Conservation (phyloP, 345 rosid genomes). For the Luvunga scandens region DNA sequence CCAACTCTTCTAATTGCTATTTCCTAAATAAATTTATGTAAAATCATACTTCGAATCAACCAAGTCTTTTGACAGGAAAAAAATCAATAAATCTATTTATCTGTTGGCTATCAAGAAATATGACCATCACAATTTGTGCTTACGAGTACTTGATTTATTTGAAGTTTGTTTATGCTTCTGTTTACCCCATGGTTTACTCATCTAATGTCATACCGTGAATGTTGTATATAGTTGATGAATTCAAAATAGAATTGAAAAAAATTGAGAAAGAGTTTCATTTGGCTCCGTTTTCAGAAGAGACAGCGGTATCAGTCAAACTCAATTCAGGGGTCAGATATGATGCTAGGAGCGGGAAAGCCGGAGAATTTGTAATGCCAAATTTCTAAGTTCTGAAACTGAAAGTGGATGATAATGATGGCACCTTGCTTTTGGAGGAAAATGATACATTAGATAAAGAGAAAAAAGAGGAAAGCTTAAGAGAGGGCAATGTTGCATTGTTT, state of each 20-base stretch:
- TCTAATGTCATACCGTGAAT: neutral
- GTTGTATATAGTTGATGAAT: neutral
- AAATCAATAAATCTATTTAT: no score
- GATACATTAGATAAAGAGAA: no score
- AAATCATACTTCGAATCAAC: no score
- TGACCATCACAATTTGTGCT: no score
- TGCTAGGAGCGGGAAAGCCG: neutral
- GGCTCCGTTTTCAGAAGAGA: neutral
- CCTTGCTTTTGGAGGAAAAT: neutral
- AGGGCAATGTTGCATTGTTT: neutral
- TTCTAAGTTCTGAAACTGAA: neutral
- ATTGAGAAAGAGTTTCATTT: neutral
- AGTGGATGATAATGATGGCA: neutral
- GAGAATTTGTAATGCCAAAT: neutral
- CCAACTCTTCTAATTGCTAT: no score
- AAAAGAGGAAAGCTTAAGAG: neutral
- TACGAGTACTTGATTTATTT: no score
- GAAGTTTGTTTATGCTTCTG: neutral
- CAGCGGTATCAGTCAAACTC: neutral
- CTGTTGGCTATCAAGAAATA: no score
- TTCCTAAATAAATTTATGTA: no score
- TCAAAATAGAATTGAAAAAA: no score
- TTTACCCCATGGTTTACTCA: neutral
- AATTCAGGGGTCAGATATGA: neutral
- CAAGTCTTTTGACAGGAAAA: neutral